Conservation (phyloP, 2,329 filamentous ascomycete species). For the Pezicula rhizophila region DNA sequence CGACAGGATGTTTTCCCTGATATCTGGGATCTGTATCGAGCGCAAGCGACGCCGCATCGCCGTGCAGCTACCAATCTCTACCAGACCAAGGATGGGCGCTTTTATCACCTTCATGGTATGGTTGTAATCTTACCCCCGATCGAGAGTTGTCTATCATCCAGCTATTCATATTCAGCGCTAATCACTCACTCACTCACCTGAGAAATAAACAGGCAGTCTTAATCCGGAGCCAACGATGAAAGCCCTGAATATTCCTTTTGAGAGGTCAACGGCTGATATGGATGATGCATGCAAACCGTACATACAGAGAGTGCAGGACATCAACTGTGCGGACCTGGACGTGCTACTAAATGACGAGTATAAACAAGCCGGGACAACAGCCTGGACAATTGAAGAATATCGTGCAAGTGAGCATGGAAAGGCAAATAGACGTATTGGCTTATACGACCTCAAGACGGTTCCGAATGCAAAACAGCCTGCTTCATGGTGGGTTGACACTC, state of each 20-base stretch:
- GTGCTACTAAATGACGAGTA: background rate
- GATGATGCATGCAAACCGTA: constrained; percentile 25
- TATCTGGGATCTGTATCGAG: constrained; percentile 14
- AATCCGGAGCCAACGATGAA: constrained; percentile 36
- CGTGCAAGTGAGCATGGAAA: constrained; percentile 32
- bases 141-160: no score
- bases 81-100: constrained; percentile 35
- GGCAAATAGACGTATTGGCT: constrained; percentile 32
- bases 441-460: constrained; percentile 30
- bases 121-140: no score
- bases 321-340: background rate
- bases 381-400: constrained; percentile 7
- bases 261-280: constrained; percentile 18
- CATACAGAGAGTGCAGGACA: constrained; percentile 13
- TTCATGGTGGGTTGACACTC: background rate
- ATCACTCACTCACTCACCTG: no score
- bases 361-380: constrained; percentile 1
- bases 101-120: constrained; percentile 41
- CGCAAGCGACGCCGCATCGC: constrained; percentile 20
- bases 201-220: no score
- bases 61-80: constrained; percentile 38
- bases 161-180: no score
- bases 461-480: background rate
- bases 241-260: constrained; percentile 27
- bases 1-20: constrained; percentile 12